Conservation (phyloP, 208 protist species). For the Wallacemonas sp. region DNA sequence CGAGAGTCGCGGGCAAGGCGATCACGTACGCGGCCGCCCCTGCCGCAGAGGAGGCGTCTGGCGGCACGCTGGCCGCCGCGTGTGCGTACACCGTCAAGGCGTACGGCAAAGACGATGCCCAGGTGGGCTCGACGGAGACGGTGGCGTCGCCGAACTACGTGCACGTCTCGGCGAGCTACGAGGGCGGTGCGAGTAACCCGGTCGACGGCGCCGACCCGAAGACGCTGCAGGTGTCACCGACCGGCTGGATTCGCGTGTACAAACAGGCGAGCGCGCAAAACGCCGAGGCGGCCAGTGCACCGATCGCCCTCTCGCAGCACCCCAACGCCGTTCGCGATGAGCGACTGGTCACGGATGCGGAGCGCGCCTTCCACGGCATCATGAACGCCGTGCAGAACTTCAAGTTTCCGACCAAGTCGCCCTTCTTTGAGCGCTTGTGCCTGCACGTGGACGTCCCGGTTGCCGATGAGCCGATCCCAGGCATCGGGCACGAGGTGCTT, state of each 20-base stretch:
- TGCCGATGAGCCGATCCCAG: not conserved
- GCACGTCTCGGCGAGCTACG: conserved; percentile 4
- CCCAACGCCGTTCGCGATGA: not conserved
- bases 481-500: not conserved
- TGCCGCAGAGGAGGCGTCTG: not conserved
- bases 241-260: conserved; percentile 6
- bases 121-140: not conserved
- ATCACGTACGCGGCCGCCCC: not conserved
- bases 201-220: not conserved
- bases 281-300: too few relatives aligned
- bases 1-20: not conserved
- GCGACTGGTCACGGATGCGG: conserved; percentile 1
- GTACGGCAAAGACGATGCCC: not conserved
- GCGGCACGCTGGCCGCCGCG: not conserved
- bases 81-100: not conserved
- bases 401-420: not conserved
- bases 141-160: conserved; percentile 4
- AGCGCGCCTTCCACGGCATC: conserved; percentile 12
- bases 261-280: too few relatives aligned
- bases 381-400: conserved; percentile 5
- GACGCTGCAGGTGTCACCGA: conserved; percentile 7
- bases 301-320: not conserved
- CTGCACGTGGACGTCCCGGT: conserved; percentile 2
- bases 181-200: not conserved
- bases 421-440: conserved; percentile 6